Conservation (phyloP, 225 moss, liverwort and hornwort species). For the Antitrichia curtipendula region DNA sequence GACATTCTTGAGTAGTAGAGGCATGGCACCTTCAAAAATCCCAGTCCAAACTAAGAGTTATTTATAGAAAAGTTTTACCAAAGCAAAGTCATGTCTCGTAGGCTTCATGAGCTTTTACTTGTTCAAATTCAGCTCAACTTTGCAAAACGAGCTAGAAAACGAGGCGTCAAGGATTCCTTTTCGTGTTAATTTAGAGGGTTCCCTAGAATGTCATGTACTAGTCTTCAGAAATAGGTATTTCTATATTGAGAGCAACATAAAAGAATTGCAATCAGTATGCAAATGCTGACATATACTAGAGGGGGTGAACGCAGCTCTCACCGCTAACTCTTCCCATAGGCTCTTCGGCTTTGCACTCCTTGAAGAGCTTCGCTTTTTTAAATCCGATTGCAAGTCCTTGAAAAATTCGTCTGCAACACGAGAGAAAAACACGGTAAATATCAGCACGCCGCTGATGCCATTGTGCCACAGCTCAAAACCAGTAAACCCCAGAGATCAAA, state of each 20-base stretch:
- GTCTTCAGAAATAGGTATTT: not conserved
- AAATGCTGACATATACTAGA: not conserved
- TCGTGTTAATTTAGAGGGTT: not conserved
- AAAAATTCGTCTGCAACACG: slow-evolving; percentile 75
- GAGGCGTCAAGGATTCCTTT: not conserved
- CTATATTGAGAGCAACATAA: not conserved
- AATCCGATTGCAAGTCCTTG: slow-evolving; percentile 69
- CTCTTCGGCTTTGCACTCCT: slow-evolving; percentile 62
- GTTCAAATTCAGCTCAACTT: not conserved
- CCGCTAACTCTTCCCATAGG: slow-evolving; percentile 97
- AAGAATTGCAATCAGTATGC: not conserved
- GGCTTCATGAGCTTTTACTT: not conserved
- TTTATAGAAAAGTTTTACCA: not conserved
- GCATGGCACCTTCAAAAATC: no score
- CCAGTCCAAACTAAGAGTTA: not conserved
- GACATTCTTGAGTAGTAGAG: not conserved
- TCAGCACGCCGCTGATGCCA: not conserved
- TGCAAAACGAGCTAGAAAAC: not conserved
- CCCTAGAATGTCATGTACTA: not conserved
- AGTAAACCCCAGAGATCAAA: slow-evolving; percentile 10
- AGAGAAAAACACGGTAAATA: slow-evolving; percentile 10
- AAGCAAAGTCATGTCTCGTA: not conserved
- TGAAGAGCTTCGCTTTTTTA: slow-evolving; percentile 27
- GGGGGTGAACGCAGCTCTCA: slow-evolving; percentile 1
- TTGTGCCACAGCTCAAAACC: not conserved